A percentile compares a stretch with the other conserved stretches of the same genome.
phyloP scores from a whole-genome alignment of 257 asterid genomes.

The Solanum chmielewskii region DNA sequence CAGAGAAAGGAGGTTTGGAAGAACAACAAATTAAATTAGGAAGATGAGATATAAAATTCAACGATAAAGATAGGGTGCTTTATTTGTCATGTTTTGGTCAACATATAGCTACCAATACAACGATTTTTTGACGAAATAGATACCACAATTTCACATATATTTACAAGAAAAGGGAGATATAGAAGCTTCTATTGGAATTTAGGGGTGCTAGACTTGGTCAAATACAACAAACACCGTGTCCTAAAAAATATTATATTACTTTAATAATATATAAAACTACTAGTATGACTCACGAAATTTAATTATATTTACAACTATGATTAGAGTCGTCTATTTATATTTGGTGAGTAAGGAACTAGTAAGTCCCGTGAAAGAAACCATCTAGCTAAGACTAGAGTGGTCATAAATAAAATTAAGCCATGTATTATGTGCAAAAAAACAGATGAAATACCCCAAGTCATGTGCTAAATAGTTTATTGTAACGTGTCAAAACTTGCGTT shows the following conservation, averaged over 20 bases:
- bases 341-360: not conserved
- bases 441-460: not conserved
- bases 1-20: not conserved
- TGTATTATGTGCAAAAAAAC: not conserved
- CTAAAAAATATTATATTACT: not conserved
- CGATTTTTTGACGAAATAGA: not conserved
- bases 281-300: not conserved
- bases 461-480: not conserved
- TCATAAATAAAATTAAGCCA: not conserved
- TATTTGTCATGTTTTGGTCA: not conserved
- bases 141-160: not conserved
- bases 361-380: not conserved
- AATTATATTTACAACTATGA: not conserved
- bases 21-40: not conserved
- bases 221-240: not conserved
- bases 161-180: not conserved
- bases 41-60: not conserved
- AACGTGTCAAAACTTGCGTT: not conserved
- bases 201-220: conserved; percentile 3
- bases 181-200: conserved; percentile 38
- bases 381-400: not conserved
- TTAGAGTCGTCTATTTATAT: not conserved
- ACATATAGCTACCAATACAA: not conserved
- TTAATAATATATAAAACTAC: not conserved
- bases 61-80: not conserved